These are phyloP conservation scores for Brassica hybrid DNA, from an alignment of 441 rosid genomes.

Conservation along the genomic window DNA sequence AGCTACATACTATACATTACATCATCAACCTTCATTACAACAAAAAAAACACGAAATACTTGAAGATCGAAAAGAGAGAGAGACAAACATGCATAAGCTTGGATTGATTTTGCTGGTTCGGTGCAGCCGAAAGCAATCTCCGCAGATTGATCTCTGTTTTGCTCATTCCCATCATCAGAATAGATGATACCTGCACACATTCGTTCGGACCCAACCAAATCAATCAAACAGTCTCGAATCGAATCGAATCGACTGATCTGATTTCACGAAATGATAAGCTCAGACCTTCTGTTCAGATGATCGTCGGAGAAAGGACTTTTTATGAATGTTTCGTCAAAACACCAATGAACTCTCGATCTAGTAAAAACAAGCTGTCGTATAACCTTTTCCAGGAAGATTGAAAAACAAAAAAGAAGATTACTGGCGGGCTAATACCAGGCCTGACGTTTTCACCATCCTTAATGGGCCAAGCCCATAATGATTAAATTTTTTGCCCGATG, in stretches of 20 bases:
- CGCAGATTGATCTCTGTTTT: constrained; percentile 78
- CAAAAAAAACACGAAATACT: neutral
- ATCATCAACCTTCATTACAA: neutral
- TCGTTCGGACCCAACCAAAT: neutral
- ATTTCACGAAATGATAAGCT: neutral
- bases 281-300: neutral
- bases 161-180: constrained; percentile 62
- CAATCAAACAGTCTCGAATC: neutral
- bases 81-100: constrained; percentile 73
- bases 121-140: constrained; percentile 79
- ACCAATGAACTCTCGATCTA: too few species aligned
- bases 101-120: constrained; percentile 70
- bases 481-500: too few species aligned
- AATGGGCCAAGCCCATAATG: too few species aligned
- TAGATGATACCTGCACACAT: neutral
- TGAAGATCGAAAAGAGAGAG: neutral
- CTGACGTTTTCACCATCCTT: too few species aligned
- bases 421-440: too few species aligned
- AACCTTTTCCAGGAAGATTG: too few species aligned
- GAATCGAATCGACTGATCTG: neutral
- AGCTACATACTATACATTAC: constrained; percentile 68
- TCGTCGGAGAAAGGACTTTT: neutral
- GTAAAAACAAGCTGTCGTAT: too few species aligned
- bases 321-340: neutral
- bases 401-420: too few species aligned